Evolutionary conservation across 805 yeast species (phyloP).

Genomic region (Ogataea sp.): DNA sequence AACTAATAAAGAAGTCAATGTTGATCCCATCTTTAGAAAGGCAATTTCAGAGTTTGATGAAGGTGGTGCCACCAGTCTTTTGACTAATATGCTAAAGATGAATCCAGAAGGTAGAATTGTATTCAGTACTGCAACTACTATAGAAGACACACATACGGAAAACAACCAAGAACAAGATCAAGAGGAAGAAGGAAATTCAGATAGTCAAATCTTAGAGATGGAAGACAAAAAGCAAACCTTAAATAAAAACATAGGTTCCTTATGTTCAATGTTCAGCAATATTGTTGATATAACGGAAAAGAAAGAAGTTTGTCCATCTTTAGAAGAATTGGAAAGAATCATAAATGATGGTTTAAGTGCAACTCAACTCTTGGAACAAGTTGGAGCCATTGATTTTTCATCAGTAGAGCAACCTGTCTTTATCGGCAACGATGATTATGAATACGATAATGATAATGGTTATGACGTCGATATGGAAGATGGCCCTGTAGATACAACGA

Average conservation of each 20-base stretch:
- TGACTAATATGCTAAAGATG: constrained; percentile 40
- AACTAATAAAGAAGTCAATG: constrained; percentile 39
- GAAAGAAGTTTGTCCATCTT: constrained; percentile 59
- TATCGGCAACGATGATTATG: constrained; percentile 11
- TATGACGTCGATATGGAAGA: constrained; percentile 12
- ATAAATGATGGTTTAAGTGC: constrained; percentile 19
- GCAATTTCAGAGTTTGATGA: constrained; percentile 53
- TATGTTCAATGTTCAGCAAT: not conserved
- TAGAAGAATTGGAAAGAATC: constrained; percentile 42
- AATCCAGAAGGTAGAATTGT: constrained; percentile 39
- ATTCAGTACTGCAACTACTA: constrained; percentile 35
- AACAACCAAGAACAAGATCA: not conserved
- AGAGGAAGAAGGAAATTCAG: not conserved
- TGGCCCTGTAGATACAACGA: constrained; percentile 3
- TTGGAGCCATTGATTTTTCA: constrained; percentile 15
- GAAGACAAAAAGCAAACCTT: no score
- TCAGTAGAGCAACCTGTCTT: constrained; percentile 8
- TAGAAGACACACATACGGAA: not conserved
- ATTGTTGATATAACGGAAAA: not conserved
- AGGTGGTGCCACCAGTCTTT: constrained; percentile 51
- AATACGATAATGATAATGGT: constrained; percentile 13
- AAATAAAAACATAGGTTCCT: not conserved
- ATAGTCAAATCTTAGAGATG: no score
- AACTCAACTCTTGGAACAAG: constrained; percentile 15
- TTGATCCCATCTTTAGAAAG: constrained; percentile 50